These are phyloP conservation scores for Coemansia sp. DNA, from an alignment of 192 early-diverging fungal species.

Conservation along the genomic window DNA sequence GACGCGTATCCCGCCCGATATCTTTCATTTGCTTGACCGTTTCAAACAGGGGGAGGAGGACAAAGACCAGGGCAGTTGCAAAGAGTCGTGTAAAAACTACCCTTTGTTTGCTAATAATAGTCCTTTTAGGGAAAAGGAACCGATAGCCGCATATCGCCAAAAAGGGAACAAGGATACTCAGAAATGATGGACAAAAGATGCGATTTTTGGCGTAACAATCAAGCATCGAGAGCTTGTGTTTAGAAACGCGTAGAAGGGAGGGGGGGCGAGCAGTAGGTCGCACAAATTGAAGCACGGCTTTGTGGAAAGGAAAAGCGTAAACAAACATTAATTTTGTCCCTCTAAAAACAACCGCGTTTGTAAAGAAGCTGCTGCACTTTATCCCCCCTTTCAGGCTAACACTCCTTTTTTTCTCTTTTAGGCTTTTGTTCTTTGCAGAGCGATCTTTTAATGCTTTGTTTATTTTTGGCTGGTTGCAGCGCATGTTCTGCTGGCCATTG, in stretches of 20 bases:
- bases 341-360: background rate
- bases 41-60: background rate
- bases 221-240: background rate
- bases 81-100: background rate
- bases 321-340: background rate
- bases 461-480: background rate
- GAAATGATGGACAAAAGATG: slow-evolving; percentile 9
- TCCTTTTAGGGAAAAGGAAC: background rate
- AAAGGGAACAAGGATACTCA: slow-evolving; percentile 5
- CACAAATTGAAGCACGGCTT: no score
- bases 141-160: slow-evolving; percentile 1
- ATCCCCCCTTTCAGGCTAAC: background rate
- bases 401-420: background rate
- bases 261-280: background rate
- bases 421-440: background rate
- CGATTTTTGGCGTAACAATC: background rate
- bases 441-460: background rate
- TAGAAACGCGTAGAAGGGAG: background rate
- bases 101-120: background rate
- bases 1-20: background rate
- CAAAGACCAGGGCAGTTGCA: background rate
- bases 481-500: background rate
- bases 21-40: background rate
- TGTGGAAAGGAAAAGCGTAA: background rate
- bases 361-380: background rate